Base-by-base conservation (phyloP, 2,329 filamentous ascomycete genomes). In the Chalaropsis thielavioides region DNA sequence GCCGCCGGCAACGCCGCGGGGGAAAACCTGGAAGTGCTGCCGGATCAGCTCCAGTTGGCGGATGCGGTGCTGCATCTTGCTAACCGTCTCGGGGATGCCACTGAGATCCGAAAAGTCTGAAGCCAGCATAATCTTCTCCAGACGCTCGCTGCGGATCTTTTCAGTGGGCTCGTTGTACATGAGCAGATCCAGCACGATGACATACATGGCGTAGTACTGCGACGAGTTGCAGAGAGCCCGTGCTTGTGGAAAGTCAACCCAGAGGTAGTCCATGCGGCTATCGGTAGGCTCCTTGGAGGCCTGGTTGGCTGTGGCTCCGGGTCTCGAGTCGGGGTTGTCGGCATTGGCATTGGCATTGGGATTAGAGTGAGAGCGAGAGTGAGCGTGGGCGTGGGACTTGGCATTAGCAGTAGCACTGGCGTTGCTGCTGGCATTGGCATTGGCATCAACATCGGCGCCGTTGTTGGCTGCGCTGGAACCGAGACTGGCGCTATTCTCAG, bases 71-170 rank as follows among this genome's bases (percentile, higher is more conserved):
- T 99, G 94, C 31, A 99, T 80, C 72, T 86, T 88, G 72, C 88
- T 87, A 38, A 99, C 92, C 84, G 96, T 92, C 73, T 92, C 89
- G 0, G 94, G 94, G 2, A 92, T 90, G 62, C 94, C 95, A 66
- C 90, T 87, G 54, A 99, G 80, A 73, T 99, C 94, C 74, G 92
- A 99, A 73, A 99, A 99, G 75, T 99, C 94, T 0, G 94, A 97
- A 1, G 92, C 94, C 61, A 99, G 83, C 85, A 99, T 96, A 70
- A 99, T 99, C 80, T 96, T 97, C 75, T 99, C 94, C 17, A 99
- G 79, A 43, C 90, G 85, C 76, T 99, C 95, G 71, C 82, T 96
- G 66, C 95, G 85, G n/a, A 92, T 95, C 81, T 99, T 99, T 75
- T 99, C 94, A 59, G 95, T 77, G 1, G 94, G 94, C 74, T 99